Percentiles rank a stretch among this genome's conserved stretches.
Conservation (phyloP, 306 rosid species). For the Trichosanthes truncata region DNA sequence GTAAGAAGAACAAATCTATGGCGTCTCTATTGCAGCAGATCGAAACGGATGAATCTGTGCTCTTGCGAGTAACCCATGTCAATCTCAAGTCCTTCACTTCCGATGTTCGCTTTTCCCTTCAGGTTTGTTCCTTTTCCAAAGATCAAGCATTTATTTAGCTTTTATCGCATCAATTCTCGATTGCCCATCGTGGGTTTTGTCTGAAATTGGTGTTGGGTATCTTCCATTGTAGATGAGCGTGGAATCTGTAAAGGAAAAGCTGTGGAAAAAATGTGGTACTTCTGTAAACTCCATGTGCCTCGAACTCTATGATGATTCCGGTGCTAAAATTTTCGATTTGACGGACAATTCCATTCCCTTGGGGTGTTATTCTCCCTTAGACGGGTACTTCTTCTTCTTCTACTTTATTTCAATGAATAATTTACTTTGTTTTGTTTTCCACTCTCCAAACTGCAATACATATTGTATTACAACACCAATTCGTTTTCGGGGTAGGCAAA, state of each 20-base stretch:
- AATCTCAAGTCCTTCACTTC: conserved; percentile 63
- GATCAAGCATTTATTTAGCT: no score
- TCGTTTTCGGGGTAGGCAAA: no score
- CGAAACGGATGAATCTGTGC: conserved; percentile 52
- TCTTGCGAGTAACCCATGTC: conserved; percentile 56
- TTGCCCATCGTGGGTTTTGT: not conserved
- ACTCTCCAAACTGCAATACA: not conserved
- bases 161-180: not conserved
- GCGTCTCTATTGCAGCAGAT: conserved; percentile 47
- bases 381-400: conserved; percentile 44
- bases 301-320: conserved; percentile 53
- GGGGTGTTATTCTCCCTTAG: conserved; percentile 69
- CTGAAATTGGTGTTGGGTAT: not conserved
- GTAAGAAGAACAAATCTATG: conserved; percentile 18
- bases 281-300: conserved; percentile 66
- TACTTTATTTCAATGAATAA: not conserved
- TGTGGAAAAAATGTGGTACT: conserved; percentile 77
- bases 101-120: conserved; percentile 61
- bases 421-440: not conserved
- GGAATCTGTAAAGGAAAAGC: conserved; percentile 70
- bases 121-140: conserved; percentile 23
- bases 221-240: conserved; percentile 38
- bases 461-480: not conserved
- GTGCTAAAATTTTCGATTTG: conserved; percentile 53
- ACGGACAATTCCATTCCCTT: conserved; percentile 48